phyloP scores from a whole-genome alignment of 1,284 basidiomycete species.

The Apiotrichum akiyoshidainum region DNA sequence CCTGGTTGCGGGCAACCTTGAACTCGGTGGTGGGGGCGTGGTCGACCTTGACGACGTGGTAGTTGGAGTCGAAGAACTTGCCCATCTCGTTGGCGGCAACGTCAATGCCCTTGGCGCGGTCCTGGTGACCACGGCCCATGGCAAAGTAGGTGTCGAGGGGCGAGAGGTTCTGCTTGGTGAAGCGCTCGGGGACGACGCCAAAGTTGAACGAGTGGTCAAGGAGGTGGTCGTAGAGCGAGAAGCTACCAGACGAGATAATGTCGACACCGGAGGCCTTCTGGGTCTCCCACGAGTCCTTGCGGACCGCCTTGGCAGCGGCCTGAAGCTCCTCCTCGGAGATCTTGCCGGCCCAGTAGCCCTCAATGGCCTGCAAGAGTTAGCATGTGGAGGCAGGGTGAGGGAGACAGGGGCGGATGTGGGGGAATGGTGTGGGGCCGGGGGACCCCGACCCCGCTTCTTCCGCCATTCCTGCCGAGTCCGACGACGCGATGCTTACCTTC shows the following conservation, averaged over 20 bases:
- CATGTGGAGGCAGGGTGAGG: not conserved
- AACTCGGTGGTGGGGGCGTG: conserved; percentile 88
- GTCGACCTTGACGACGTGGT: conserved; percentile 98
- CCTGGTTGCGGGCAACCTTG: conserved; percentile 94
- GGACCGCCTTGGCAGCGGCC: conserved; percentile 82
- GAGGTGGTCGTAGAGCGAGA: conserved; percentile 94
- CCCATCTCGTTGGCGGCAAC: conserved; percentile 99
- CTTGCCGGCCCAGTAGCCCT: conserved; percentile 97
- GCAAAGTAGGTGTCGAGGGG: conserved; percentile 93
- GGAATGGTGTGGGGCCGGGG: not conserved
- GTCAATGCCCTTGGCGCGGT: conserved; percentile 76
- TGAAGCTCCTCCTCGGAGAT: conserved; percentile 82
- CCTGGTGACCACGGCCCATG: conserved; percentile 98
- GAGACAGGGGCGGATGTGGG: no score
- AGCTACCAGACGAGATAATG: conserved; percentile 78
- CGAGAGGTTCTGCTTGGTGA: conserved; percentile 80
- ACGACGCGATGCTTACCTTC: conserved; percentile 56
- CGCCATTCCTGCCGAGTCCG: no score
- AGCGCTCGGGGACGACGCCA: conserved; percentile 95
- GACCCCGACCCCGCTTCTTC: no score
- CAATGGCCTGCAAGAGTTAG: conserved; percentile 63
- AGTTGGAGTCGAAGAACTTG: conserved; percentile 99
- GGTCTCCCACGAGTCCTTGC: conserved; percentile 83
- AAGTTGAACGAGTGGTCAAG: conserved; percentile 96
- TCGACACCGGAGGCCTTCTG: conserved; percentile 88